A percentile compares a stretch with the other conserved stretches of the same genome.
These are phyloP conservation scores for Scheffersomyces coipomensis DNA, from an alignment of 805 yeast species.

Conservation along the genomic window DNA sequence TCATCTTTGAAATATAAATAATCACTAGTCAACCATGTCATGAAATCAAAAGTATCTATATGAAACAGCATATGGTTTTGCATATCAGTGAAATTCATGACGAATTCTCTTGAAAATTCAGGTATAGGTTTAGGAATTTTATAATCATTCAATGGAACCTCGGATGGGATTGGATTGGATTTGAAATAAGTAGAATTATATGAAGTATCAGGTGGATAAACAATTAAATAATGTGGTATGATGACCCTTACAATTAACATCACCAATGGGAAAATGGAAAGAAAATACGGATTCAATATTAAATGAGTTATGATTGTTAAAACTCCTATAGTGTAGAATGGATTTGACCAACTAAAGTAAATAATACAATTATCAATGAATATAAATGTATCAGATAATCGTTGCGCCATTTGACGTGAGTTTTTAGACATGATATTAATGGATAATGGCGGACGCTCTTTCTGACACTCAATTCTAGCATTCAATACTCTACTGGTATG, in stretches of 20 bases:
- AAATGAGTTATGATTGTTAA: constrained; percentile 49
- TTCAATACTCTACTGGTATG: constrained; percentile 42
- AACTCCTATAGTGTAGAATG: constrained; percentile 59
- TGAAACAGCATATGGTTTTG: constrained; percentile 77
- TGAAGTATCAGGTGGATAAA: constrained; percentile 61
- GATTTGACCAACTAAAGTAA: constrained; percentile 64
- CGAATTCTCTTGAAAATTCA: constrained; percentile 74
- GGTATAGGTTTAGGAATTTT: constrained; percentile 69
- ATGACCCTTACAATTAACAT: constrained; percentile 53
- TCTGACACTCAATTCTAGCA: constrained; percentile 58
- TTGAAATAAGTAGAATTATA: constrained; percentile 13
- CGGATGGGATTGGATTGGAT: constrained; percentile 38
- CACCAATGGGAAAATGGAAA: constrained; percentile 54
- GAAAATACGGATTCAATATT: constrained; percentile 59
- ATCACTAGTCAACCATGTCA: constrained; percentile 47
- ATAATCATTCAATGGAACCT: constrained; percentile 48
- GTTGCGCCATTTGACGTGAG: constrained; percentile 58
- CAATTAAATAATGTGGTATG: constrained; percentile 62
- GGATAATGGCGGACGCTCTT: constrained; percentile 65
- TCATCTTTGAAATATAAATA: constrained; percentile 68
- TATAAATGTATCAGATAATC: constrained; percentile 62
- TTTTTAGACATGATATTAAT: constrained; percentile 70
- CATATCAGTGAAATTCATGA: constrained; percentile 75
- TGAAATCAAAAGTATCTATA: constrained; percentile 58
- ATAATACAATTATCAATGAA: constrained; percentile 54